Conservation (phyloP, 306 rosid species). For the Glycine tomentella region DNA sequence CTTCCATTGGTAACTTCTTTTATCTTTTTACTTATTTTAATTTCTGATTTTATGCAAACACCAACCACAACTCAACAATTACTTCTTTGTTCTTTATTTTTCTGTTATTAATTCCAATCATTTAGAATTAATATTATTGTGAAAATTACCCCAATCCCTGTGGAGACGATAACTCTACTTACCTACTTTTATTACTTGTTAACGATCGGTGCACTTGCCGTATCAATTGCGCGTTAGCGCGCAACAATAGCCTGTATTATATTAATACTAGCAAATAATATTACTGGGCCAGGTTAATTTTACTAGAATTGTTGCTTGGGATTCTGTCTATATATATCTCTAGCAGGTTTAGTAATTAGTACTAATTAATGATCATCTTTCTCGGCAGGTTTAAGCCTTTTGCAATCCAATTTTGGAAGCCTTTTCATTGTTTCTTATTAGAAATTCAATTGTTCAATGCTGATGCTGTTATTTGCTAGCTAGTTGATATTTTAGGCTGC, state of each 20-base stretch:
- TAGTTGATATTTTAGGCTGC: background rate
- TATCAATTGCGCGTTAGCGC: too few relatives aligned
- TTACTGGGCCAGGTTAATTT: slow-evolving; percentile 25
- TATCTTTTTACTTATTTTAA: too few relatives aligned
- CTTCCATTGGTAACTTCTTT: too few relatives aligned
- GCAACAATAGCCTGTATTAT: slow-evolving; percentile 38
- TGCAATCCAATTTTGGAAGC: slow-evolving; percentile 39
- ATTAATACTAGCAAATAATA: slow-evolving; percentile 27
- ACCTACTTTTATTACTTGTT: too few relatives aligned
- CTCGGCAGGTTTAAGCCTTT: slow-evolving; percentile 16
- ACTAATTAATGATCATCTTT: slow-evolving; percentile 26
- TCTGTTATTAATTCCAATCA: too few relatives aligned
- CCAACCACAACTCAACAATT: too few relatives aligned
- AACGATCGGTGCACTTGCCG: too few relatives aligned
- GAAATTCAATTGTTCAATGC: slow-evolving; percentile 35
- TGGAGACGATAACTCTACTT: too few relatives aligned
- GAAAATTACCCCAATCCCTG: too few relatives aligned
- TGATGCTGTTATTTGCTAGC: slow-evolving; percentile 12
- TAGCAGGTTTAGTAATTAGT: slow-evolving; percentile 22
- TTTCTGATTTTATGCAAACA: too few relatives aligned
- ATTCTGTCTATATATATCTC: slow-evolving; percentile 31
- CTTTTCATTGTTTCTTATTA: background rate
- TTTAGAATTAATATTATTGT: too few relatives aligned
- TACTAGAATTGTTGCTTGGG: slow-evolving; percentile 33
- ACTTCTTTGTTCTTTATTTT: too few relatives aligned